A percentile compares a stretch with the other conserved stretches of the same genome.
Conservation (phyloP, 2,329 filamentous ascomycete species). For the Chrysoporthe deuterocubensis region DNA sequence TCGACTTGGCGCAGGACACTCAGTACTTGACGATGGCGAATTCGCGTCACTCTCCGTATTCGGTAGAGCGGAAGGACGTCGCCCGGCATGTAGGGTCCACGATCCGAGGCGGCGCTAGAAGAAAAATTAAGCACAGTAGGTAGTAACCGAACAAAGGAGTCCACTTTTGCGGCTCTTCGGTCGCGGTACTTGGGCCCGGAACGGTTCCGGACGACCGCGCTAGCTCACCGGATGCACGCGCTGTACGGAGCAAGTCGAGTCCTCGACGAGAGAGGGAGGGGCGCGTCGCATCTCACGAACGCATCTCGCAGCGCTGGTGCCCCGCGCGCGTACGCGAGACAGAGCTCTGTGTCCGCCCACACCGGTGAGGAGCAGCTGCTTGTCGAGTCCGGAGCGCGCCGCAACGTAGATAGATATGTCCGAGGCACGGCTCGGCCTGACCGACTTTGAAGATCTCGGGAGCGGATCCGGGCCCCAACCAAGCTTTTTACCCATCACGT, state of each 20-base stretch:
- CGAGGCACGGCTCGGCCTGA: constrained; percentile 1
- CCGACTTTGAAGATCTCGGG: neutral
- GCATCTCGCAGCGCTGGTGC: too few relatives aligned
- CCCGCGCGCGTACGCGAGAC: neutral
- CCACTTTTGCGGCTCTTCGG: constrained; percentile 1
- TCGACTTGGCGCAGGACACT: neutral
- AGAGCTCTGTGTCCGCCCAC: neutral
- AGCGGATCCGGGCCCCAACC: constrained; percentile 8
- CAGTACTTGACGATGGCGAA: neutral
- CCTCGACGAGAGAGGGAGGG: neutral
- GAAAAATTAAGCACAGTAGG: neutral
- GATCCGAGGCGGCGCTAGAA: too few relatives aligned
- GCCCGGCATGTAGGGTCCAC: too few relatives aligned
- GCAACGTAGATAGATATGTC: neutral
- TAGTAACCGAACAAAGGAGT: too few relatives aligned
- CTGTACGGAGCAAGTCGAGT: too few relatives aligned
- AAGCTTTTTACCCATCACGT: constrained; percentile 2
- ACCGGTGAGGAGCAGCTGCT: neutral
- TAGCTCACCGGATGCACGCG: neutral
- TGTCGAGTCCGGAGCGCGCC: neutral
- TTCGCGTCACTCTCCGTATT: too few relatives aligned
- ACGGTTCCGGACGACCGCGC: neutral
- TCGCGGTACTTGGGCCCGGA: neutral
- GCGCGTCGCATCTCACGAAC: neutral
- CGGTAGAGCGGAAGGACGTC: too few relatives aligned